These are phyloP conservation scores for Massarina eburnea DNA, from an alignment of 2,329 filamentous ascomycete species.

Conservation along the genomic window DNA sequence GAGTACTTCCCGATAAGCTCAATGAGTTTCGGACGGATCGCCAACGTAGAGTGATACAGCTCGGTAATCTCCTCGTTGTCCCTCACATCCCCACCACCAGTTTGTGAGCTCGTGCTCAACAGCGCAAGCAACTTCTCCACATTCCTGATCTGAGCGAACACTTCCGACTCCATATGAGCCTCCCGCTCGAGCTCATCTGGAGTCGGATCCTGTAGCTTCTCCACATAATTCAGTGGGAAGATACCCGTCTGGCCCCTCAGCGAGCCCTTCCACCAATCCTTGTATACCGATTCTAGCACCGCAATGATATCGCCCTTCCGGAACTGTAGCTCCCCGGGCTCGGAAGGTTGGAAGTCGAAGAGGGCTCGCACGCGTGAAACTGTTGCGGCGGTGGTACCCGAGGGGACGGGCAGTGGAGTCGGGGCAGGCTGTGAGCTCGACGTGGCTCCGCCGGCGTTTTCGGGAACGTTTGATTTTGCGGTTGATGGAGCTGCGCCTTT, in stretches of 20 bases:
- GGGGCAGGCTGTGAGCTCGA: slow-evolving; percentile 37
- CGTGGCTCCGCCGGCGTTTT: slow-evolving; percentile 29
- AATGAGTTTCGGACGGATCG: slow-evolving; percentile 94
- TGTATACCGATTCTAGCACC: slow-evolving; percentile 95
- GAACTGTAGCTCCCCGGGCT: slow-evolving; percentile 92
- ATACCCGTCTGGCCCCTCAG: slow-evolving; percentile 94
- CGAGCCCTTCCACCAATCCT: slow-evolving; percentile 99
- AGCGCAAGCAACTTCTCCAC: slow-evolving; percentile 83
- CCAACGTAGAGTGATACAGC: slow-evolving; percentile 87
- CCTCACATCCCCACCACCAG: slow-evolving; percentile 63
- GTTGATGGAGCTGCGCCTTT: slow-evolving; percentile 44
- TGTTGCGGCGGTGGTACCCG: slow-evolving; percentile 91
- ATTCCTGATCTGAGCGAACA: slow-evolving; percentile 75
- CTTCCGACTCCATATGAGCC: slow-evolving; percentile 88
- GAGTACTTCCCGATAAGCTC: slow-evolving; percentile 99
- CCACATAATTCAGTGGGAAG: slow-evolving; percentile 97
- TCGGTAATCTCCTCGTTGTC: slow-evolving; percentile 96
- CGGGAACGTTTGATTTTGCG: slow-evolving; percentile 45
- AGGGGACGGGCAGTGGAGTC: slow-evolving; percentile 62
- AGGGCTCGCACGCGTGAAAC: slow-evolving; percentile 91
- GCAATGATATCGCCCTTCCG: slow-evolving; percentile 97
- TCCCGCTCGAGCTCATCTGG: slow-evolving; percentile 92
- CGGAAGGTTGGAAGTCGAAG: slow-evolving; percentile 92
- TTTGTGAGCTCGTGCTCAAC: slow-evolving; percentile 72
- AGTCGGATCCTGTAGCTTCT: slow-evolving; percentile 94